These are phyloP conservation scores for Colletotrichum trifolii DNA, from an alignment of 2,329 filamentous ascomycete species.

Conservation along the genomic window DNA sequence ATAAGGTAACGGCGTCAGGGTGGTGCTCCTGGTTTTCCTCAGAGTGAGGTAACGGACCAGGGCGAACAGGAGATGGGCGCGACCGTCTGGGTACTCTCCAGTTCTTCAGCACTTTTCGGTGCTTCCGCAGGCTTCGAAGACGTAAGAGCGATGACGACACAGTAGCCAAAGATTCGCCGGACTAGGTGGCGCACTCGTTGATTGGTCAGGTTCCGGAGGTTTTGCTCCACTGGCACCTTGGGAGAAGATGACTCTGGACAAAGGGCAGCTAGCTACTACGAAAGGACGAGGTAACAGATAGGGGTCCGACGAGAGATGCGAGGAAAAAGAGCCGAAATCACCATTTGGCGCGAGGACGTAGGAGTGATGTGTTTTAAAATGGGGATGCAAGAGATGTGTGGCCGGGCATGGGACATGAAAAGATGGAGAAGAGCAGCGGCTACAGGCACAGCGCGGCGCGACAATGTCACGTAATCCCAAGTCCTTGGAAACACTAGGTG, in stretches of 20 bases:
- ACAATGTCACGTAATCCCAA: background rate
- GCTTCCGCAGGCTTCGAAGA: constrained; percentile 31
- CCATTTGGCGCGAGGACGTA: constrained; percentile 13
- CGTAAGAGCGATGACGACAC: constrained; percentile 35
- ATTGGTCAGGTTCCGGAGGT: constrained; percentile 25
- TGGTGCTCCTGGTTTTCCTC: constrained; percentile 12
- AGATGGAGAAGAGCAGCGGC: constrained; percentile 6
- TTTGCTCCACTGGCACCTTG: constrained; percentile 23
- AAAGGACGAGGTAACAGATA: constrained; percentile 6
- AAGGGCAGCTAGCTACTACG: constrained; percentile 7
- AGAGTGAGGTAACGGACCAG: constrained; percentile 25
- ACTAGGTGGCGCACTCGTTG: constrained; percentile 23
- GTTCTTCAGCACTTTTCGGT: constrained; percentile 11
- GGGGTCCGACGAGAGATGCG: background rate
- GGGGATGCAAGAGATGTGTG: background rate
- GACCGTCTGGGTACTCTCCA: background rate
- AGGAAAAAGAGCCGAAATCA: background rate
- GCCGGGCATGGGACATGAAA: background rate
- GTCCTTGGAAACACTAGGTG: background rate
- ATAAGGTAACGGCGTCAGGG: constrained; percentile 12
- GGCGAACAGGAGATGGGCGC: background rate
- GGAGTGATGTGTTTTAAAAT: constrained; percentile 14
- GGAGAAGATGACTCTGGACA: background rate
- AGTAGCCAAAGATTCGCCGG: constrained; percentile 18
- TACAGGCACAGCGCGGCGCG: background rate